Base-by-base conservation (phyloP, 2,329 filamentous ascomycete species). In the Calonectria pseudoreteaudii region DNA sequence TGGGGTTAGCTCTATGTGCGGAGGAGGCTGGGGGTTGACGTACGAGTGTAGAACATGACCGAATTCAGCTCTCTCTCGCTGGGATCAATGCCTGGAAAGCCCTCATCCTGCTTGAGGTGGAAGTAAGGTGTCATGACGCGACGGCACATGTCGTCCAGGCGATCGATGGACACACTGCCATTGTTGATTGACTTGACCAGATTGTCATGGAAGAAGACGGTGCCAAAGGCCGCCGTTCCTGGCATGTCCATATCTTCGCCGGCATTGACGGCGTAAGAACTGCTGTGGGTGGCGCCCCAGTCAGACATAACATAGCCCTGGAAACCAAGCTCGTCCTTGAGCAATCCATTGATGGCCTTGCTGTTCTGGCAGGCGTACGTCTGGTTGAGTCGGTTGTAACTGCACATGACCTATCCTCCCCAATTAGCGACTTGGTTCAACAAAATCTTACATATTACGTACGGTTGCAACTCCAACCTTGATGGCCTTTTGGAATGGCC, bases 231-330 rank as follows among this genome's bases (percentile, higher is more conserved):
- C 1, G 11, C 56, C 0, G 56, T 60, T 41, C 86, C 87, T 18
- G 88, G 88, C 88, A 90, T 89, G 56, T 85, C 82, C 84, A 89
- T 86, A 71, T 89, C 88, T 6, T 88, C 81, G 23, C 88, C 87
- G 5, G 85, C 84, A 71, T 87, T 81, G 23, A 86, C 86, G 20
- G 86, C 80, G 7, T 83, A 78, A 2, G 87, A 83, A 47, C 86
- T 86, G 8, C 83, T 80, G 72, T 86, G 83, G 5, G 83, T 83
- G 23, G 84, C 87, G 14, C 73, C 76, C 85, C 86, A 87, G 71
- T 88, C 86, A 14, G 83, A 85, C 83, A 88, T 81, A 60, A 84
- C 77, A 70, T 85, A 86, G n/a, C 86, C 86, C 70, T 87, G 84
- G 78, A 89, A 89, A 8, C 87, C 87, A 10, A 89, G 82, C 75